Evolutionary conservation across 2,329 filamentous ascomycete species (phyloP), one percentile per base, ranked within the genome.

Genomic region (Zasmidium citrigriseum): DNA sequence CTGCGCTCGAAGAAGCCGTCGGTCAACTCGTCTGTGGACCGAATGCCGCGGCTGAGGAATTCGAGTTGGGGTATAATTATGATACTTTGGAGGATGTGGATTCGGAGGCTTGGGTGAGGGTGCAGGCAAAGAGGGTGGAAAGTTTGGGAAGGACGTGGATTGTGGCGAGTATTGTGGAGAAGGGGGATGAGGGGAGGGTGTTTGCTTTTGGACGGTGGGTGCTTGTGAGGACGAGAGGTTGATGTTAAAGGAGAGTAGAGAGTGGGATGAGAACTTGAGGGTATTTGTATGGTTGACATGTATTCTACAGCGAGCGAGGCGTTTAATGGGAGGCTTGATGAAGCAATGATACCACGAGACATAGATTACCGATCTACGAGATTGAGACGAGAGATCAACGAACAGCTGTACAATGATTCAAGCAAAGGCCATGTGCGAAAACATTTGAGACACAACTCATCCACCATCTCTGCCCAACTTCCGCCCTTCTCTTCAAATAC

Each of bases 61-160:
- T 48, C 46, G 61, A 63, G 29, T 46, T 63, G n/a, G 58, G 55
- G 7, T 63, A 60, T 53, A 58, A 60, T 18, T 57, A 60, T 41
- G 58, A 60, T 20, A 50, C 46, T 5, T 47, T 60, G 16, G 58
- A 63, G 2, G 45, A 60, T 45, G 51, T 45, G 16, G 20, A 27
- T 1, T 53, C 52, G 3, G 54, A 53, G 21, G 50, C 24, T 2
- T 54, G 52, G 34, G 51, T 60, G 10, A 48, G 51, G 16, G 45
- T 60, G n/a, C 55, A 53, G 34, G 55, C 61, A 10, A 53, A 57
- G 21, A 46, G 27, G 4, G 41, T 60, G 4, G 48, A 52, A n/a
- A 41, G 18, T 14, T 23, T 52, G 10, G 61, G 55, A 45, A 60
- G 54, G 50, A 51, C 25, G 11, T 60, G 61, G 61, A 63, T 63